phyloP scores from a whole-genome alignment of 1,284 basidiomycete genomes.

The Testicularia cyperi region DNA sequence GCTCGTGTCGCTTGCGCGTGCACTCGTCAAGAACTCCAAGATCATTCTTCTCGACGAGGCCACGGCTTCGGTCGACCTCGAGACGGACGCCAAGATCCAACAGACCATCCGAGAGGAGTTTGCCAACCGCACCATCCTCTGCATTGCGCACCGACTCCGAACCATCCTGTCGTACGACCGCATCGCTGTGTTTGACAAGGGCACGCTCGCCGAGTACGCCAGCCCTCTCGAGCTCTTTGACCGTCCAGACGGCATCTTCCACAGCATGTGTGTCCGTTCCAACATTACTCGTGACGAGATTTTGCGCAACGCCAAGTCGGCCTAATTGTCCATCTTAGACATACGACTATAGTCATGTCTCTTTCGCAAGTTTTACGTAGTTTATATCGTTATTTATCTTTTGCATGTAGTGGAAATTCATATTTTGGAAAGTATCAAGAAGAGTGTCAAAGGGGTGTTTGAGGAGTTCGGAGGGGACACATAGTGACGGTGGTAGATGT shows the following conservation, averaged over 20 bases:
- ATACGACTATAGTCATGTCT: too few species aligned
- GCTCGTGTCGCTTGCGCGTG: slow-evolving; percentile 59
- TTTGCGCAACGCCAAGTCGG: slow-evolving; percentile 11
- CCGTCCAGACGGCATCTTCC: slow-evolving; percentile 67
- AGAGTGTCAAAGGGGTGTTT: too few species aligned
- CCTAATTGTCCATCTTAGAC: neutral
- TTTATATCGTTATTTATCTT: too few species aligned
- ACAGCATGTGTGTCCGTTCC: slow-evolving; percentile 73
- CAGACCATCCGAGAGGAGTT: slow-evolving; percentile 82
- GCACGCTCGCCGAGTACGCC: slow-evolving; percentile 72
- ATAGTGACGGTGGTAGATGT: too few species aligned
- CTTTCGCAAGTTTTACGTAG: too few species aligned
- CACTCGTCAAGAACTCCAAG: slow-evolving; percentile 54
- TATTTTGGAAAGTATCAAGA: too few species aligned
- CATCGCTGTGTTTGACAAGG: slow-evolving; percentile 76
- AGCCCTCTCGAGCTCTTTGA: slow-evolving; percentile 69
- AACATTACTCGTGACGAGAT: slow-evolving; percentile 67
- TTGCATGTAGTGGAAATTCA: too few species aligned
- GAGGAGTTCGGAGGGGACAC: too few species aligned
- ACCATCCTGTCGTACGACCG: slow-evolving; percentile 80
- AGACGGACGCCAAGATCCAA: slow-evolving; percentile 81
- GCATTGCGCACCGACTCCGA: slow-evolving; percentile 72
- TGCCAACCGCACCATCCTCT: slow-evolving; percentile 74
- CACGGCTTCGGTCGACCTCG: slow-evolving; percentile 74
- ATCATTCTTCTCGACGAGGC: slow-evolving; percentile 67